Evolutionary conservation across 208 protist genomes (phyloP).

Genomic region (Leishmania tarentolae): DNA sequence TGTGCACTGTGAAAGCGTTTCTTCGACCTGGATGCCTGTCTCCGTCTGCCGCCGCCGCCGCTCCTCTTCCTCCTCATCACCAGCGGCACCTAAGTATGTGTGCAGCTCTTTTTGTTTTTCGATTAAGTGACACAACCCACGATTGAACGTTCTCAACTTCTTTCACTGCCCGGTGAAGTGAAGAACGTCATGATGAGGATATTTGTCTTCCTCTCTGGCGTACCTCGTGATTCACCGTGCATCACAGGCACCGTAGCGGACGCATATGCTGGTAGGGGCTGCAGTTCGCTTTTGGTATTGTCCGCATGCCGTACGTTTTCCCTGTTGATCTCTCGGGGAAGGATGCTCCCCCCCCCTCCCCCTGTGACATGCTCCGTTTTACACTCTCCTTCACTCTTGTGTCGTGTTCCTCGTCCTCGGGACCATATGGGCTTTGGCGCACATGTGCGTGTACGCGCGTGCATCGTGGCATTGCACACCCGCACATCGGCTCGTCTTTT

Average conservation of each 20-base stretch:
- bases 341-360: too few species aligned
- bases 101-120: conserved; percentile 11
- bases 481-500: too few species aligned
- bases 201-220: background rate
- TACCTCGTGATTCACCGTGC: background rate
- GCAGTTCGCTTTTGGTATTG: background rate
- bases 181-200: background rate
- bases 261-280: background rate
- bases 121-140: conserved; percentile 7
- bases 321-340: background rate
- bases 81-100: background rate
- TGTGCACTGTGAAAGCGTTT: background rate
- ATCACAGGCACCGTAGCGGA: background rate
- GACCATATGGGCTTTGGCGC: too few species aligned
- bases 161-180: background rate
- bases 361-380: background rate
- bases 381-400: background rate
- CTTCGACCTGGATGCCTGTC: background rate
- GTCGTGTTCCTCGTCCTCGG: background rate
- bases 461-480: background rate
- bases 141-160: background rate
- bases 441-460: background rate
- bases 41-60: background rate
- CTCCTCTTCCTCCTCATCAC: background rate
- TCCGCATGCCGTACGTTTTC: background rate